Evolutionary conservation across 768 basidiomycete species (phyloP).

Genomic region (Psilocybe azurescens): DNA sequence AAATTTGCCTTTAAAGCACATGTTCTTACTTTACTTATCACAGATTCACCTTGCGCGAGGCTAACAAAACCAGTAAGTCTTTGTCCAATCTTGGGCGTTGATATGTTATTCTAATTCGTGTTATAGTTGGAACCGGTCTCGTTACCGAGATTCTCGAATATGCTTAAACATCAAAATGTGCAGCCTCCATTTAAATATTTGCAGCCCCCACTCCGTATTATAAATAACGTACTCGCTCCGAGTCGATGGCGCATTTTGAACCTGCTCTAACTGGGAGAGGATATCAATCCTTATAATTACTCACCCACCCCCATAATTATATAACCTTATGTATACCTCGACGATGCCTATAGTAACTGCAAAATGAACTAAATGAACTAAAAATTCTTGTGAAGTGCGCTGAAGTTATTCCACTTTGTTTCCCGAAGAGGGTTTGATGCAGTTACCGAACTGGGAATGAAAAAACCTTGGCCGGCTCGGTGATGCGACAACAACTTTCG

Average conservation of each 20-base stretch:
- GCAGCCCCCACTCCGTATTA: constrained; percentile 25
- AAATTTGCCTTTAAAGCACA: not conserved
- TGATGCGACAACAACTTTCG: constrained; percentile 1
- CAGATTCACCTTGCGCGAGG: constrained; percentile 91
- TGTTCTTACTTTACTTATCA: constrained; percentile 5
- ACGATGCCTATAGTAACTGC: not conserved
- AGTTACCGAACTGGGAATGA: not conserved
- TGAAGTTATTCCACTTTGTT: too few relatives aligned
- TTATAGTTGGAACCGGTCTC: constrained; percentile 89
- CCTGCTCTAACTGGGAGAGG: constrained; percentile 7
- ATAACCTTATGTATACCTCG: constrained; percentile 17
- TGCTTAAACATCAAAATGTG: constrained; percentile 17
- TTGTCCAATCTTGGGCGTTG: not conserved
- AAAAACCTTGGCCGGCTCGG: constrained; percentile 18
- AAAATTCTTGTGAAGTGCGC: too few relatives aligned
- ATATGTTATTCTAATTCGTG: constrained; percentile 12
- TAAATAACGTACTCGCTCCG: not conserved
- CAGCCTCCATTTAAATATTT: not conserved
- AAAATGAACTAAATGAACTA: not conserved
- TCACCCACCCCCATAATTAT: constrained; percentile 19
- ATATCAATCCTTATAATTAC: constrained; percentile 15
- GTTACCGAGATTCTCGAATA: constrained; percentile 80
- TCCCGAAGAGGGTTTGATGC: not conserved
- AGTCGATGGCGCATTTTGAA: not conserved
- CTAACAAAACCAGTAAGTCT: constrained; percentile 85